Evolutionary conservation across 768 basidiomycete species (phyloP).

Genomic region (Suillus discolor): DNA sequence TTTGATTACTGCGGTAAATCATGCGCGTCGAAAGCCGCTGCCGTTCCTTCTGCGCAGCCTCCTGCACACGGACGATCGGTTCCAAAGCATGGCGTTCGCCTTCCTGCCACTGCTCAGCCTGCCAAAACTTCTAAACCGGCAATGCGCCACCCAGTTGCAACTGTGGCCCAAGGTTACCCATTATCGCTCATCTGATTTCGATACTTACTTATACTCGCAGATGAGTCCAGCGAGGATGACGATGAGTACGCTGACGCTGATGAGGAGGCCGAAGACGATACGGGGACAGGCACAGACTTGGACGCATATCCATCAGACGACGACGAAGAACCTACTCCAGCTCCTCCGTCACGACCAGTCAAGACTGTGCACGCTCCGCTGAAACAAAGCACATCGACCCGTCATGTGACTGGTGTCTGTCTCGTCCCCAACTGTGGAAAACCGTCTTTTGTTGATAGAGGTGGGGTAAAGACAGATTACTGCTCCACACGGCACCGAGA

Average conservation of each 20-base stretch:
- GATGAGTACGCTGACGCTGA: conserved; percentile 24
- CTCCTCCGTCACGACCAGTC: conserved; percentile 14
- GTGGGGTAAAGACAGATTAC: conserved; percentile 53
- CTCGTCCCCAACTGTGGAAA: conserved; percentile 60
- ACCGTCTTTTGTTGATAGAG: conserved; percentile 55
- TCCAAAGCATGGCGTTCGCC: conserved; percentile 20
- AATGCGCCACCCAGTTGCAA: conserved; percentile 15
- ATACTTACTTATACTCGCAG: conserved; percentile 18
- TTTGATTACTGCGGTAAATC: conserved; percentile 68
- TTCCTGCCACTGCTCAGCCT: conserved; percentile 12
- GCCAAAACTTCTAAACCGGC: conserved; percentile 18
- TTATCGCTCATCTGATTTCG: conserved; percentile 12
- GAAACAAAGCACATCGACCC: conserved; percentile 16
- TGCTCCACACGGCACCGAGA: conserved; percentile 65
- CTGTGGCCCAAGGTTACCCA: conserved; percentile 23
- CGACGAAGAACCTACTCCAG: conserved; percentile 23
- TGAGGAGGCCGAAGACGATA: conserved; percentile 26
- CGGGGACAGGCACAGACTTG: conserved; percentile 27
- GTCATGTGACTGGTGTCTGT: conserved; percentile 41
- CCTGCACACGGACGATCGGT: conserved; percentile 15
- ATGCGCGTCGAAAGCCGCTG: conserved; percentile 54
- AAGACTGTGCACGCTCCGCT: conserved; percentile 11
- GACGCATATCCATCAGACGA: conserved; percentile 36
- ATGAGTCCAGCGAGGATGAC: conserved; percentile 22
- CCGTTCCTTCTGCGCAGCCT: conserved; percentile 22